phyloP scores from a whole-genome alignment of 805 yeast genomes.

The Millerago galiae region DNA sequence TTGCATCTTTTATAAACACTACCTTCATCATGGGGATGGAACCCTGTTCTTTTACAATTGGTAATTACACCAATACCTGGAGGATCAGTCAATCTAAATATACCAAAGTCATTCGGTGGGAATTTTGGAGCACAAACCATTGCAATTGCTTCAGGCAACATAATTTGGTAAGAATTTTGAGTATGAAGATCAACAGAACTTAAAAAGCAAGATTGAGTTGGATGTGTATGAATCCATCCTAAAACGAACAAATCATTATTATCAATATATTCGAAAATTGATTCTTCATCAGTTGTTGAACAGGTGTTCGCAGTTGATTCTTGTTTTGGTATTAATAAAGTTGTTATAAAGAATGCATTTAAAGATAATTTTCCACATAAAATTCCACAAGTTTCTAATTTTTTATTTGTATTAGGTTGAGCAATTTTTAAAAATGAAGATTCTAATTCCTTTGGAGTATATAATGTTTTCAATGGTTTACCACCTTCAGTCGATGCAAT shows the following conservation, averaged over 20 bases:
- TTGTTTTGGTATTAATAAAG: constrained; percentile 57
- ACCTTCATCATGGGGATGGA: constrained; percentile 56
- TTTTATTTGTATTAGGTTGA: constrained; percentile 38
- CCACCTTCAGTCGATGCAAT: constrained; percentile 49
- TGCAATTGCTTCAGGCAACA: constrained; percentile 66
- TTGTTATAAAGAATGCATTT: constrained; percentile 58
- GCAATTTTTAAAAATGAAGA: constrained; percentile 41
- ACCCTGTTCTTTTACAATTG: constrained; percentile 41
- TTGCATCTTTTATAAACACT: constrained; percentile 44
- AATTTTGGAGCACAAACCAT: constrained; percentile 55
- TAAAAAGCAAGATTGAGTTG: constrained; percentile 64
- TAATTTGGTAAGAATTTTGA: constrained; percentile 60
- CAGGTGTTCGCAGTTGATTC: constrained; percentile 59
- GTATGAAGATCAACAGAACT: constrained; percentile 64
- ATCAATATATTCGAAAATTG: constrained; percentile 50
- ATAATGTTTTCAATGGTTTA: constrained; percentile 44
- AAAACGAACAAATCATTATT: constrained; percentile 50
- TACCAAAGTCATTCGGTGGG: constrained; percentile 40
- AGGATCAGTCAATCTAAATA: constrained; percentile 59
- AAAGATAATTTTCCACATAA: constrained; percentile 55
- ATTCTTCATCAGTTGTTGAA: constrained; percentile 53
- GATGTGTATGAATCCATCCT: constrained; percentile 75
- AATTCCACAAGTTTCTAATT: constrained; percentile 62
- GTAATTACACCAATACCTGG: constrained; percentile 54
- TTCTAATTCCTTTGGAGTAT: constrained; percentile 40